Conservation (phyloP, 306 rosid genomes). For the Styphnolobium japonicum region DNA sequence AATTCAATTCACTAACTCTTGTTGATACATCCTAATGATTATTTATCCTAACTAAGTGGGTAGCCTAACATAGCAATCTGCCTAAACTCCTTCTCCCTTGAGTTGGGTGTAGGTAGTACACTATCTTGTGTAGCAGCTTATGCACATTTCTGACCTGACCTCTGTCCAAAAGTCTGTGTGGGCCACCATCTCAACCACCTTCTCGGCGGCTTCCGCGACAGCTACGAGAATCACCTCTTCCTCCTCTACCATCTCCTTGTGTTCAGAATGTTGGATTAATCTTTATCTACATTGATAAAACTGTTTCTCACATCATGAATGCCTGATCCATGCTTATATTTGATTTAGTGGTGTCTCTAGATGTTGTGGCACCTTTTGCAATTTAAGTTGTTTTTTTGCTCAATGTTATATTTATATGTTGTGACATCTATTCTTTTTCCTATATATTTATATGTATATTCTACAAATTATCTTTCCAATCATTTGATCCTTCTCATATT, state of each 20-base stretch:
- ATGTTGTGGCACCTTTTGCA: neutral
- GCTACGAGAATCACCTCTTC: neutral
- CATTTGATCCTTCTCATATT: constrained; percentile 24
- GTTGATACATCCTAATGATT: too few relatives aligned
- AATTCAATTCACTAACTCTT: too few relatives aligned
- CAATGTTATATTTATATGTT: neutral
- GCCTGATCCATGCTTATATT: neutral
- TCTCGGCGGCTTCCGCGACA: neutral
- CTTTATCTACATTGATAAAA: neutral
- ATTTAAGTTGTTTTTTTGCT: neutral
- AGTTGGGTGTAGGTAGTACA: neutral
- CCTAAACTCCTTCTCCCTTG: neutral
- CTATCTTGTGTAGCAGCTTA: neutral
- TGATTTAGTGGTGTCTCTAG: neutral
- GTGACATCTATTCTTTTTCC: too few relatives aligned
- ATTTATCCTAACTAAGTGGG: too few relatives aligned
- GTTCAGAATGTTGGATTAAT: neutral
- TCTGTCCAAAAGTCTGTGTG: neutral
- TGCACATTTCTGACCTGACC: neutral
- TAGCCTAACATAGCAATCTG: neutral
- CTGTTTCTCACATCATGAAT: neutral
- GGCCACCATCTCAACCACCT: neutral
- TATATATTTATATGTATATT: neutral
- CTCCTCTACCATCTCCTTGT: neutral
- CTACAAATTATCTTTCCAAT: constrained; percentile 2